A percentile compares a stretch with the other conserved stretches of the same genome.
These are phyloP conservation scores for Sabuloglossum arenarium DNA, from an alignment of 495 filamentous ascomycete genomes.

Conservation along the genomic window DNA sequence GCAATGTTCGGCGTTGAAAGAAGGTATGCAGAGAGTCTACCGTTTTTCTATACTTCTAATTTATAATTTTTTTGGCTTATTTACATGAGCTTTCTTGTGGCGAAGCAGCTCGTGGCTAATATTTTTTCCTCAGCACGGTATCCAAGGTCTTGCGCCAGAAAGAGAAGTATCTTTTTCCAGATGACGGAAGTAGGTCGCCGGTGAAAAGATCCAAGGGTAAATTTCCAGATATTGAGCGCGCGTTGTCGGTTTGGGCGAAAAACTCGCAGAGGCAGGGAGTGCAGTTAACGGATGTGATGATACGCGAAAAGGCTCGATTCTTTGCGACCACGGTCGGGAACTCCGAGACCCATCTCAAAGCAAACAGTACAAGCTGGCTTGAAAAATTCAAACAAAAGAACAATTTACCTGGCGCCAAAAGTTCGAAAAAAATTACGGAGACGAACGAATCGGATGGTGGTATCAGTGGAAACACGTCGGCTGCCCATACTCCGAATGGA, in stretches of 20 bases:
- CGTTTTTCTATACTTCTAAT: neutral
- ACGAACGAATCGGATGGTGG: slow-evolving; percentile 20
- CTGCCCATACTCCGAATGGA: slow-evolving; percentile 44
- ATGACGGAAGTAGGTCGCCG: slow-evolving; percentile 73
- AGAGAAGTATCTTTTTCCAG: slow-evolving; percentile 82
- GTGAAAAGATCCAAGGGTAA: slow-evolving; percentile 79
- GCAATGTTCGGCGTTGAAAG: slow-evolving; percentile 91
- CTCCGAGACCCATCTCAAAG: slow-evolving; percentile 56
- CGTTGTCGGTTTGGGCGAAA: slow-evolving; percentile 71
- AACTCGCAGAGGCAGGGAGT: slow-evolving; percentile 64
- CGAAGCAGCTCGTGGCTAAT: slow-evolving; percentile 1
- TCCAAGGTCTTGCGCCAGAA: slow-evolving; percentile 94
- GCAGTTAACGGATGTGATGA: slow-evolving; percentile 57
- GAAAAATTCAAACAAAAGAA: slow-evolving; percentile 97
- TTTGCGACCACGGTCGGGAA: slow-evolving; percentile 63
- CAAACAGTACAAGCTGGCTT: slow-evolving; percentile 59
- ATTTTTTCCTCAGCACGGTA: slow-evolving; percentile 51
- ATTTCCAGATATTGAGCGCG: slow-evolving; percentile 86
- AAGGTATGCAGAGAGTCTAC: slow-evolving; percentile 42
- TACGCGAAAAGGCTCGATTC: slow-evolving; percentile 69
- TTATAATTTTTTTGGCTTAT: neutral
- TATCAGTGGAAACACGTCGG: slow-evolving; percentile 23
- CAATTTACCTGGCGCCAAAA: slow-evolving; percentile 45
- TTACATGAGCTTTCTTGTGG: neutral
- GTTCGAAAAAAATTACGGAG: slow-evolving; percentile 32